Base-by-base conservation (phyloP, 176 grass and related monocot genomes). In the Phyllostachys edulis region DNA sequence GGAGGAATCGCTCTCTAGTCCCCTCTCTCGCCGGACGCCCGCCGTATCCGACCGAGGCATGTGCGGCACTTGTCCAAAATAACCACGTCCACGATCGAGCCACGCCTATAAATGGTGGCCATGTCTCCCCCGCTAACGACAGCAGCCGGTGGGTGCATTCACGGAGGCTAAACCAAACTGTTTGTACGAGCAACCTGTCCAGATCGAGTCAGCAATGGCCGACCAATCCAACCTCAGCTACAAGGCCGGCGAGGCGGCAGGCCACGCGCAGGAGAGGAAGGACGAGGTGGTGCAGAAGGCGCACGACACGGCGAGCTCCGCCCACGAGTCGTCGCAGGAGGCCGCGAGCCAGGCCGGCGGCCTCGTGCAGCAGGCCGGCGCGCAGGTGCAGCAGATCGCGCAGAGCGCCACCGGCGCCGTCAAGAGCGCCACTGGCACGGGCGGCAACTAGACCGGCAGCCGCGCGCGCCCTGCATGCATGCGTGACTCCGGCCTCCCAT, bases 201-300 rank as follows among this genome's bases (percentile, higher is more conserved):
- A 26, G 16, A 78, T 1, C 76, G 0, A 65, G 63, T 9, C 26
- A 79, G 42, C 15, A 80, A 90, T 86, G 84, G 84, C 85, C 21
- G 85, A 91, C 40, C 85, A 80, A n/a, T 56, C 80, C 0, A 47
- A 61, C 78, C 47, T 82, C 23, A 83, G 83, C 64, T 70, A 76
- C 75, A 21, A 76, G 70, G 85, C 70, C 42, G 85, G 85, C 24
- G 85, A 87, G 10, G 75, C 81, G 3, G 85, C 64, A 0, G 89
- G 85, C 1, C 89, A 91, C 44, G 85, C 81, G 14, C 44, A 91
- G 89, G 40, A 62, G 16, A 80, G 56, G 80, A 70, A 79, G 85
- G 85, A 84, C 17, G 76, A 91, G n/a, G 63, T 63, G 50, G 36
- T 69, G 69, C 59, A 67, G 27, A 54, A 38, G 37, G 73, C 88